These are phyloP conservation scores for Gracilaria domingensis DNA, from an alignment of 23 red algal genomes.

Conservation along the genomic window DNA sequence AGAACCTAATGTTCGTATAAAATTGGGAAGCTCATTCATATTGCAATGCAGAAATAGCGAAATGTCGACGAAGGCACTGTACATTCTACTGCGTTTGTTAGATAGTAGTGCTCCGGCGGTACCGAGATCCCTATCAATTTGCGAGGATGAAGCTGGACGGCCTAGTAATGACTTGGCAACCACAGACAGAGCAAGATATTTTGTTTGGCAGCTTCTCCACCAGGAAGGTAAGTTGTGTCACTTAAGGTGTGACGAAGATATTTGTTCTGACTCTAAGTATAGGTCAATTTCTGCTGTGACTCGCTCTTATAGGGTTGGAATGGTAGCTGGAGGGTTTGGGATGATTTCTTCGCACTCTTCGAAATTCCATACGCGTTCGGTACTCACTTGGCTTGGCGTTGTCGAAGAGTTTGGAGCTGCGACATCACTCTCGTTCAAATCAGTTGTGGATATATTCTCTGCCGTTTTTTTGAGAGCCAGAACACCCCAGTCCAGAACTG, in stretches of 20 bases:
- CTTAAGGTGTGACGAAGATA: not conserved
- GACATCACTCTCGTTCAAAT: not conserved
- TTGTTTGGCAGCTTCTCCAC: slow-evolving; percentile 5
- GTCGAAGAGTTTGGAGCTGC: not conserved
- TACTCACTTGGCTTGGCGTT: not conserved
- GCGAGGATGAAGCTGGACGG: slow-evolving; percentile 22
- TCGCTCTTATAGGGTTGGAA: not conserved
- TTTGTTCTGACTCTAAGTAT: not conserved
- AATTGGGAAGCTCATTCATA: not conserved
- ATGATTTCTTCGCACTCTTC: not conserved
- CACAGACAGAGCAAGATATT: not conserved
- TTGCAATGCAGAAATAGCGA: slow-evolving; percentile 25
- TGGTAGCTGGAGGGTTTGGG: not conserved
- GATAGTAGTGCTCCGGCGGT: not conserved
- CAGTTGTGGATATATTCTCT: not conserved
- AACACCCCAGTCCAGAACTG: not conserved
- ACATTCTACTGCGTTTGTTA: not conserved
- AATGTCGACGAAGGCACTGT: slow-evolving; percentile 5
- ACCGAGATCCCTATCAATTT: slow-evolving; percentile 32
- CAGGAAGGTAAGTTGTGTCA: not conserved
- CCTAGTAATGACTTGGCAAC: not conserved
- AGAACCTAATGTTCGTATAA: not conserved
- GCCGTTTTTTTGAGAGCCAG: not conserved
- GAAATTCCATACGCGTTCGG: slow-evolving; percentile 18
- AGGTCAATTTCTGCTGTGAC: not conserved